These are phyloP conservation scores for Cyberlindnera saturnus DNA, from an alignment of 805 yeast genomes.

Conservation along the genomic window DNA sequence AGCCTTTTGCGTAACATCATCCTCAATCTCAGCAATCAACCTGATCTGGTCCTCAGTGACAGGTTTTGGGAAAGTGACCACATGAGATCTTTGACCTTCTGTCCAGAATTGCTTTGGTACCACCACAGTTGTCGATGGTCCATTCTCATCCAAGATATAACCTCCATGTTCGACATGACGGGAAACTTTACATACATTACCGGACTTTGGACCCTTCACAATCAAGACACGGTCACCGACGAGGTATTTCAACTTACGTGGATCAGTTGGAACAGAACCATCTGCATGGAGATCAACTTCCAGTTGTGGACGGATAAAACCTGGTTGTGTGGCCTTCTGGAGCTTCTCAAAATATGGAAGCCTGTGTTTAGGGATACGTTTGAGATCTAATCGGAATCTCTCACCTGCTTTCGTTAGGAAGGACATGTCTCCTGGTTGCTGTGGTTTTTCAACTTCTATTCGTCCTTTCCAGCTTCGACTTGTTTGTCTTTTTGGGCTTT, in stretches of 20 bases:
- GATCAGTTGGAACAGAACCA: constrained; percentile 33
- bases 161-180: constrained; percentile 58
- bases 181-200: constrained; percentile 65
- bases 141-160: constrained; percentile 58
- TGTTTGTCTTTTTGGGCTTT: not conserved
- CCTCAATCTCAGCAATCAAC: constrained; percentile 71
- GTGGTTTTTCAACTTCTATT: not conserved
- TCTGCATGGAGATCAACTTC: constrained; percentile 26
- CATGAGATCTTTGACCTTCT: constrained; percentile 64
- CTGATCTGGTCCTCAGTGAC: constrained; percentile 56
- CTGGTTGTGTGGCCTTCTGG: constrained; percentile 28
- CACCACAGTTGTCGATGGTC: constrained; percentile 55
- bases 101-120: constrained; percentile 73
- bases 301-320: constrained; percentile 29
- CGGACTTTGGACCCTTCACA: constrained; percentile 62
- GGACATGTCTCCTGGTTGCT: constrained; percentile 10
- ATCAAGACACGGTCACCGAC: constrained; percentile 78
- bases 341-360: constrained; percentile 25
- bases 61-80: constrained; percentile 61
- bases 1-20: constrained; percentile 51
- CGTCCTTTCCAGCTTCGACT: not conserved
- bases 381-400: constrained; percentile 27
- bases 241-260: constrained; percentile 53
- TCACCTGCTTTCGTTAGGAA: constrained; percentile 31
- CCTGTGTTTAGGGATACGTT: constrained; percentile 26